Base-by-base conservation (phyloP, 305 asterid genomes). In the Fraxinus dipetala region DNA sequence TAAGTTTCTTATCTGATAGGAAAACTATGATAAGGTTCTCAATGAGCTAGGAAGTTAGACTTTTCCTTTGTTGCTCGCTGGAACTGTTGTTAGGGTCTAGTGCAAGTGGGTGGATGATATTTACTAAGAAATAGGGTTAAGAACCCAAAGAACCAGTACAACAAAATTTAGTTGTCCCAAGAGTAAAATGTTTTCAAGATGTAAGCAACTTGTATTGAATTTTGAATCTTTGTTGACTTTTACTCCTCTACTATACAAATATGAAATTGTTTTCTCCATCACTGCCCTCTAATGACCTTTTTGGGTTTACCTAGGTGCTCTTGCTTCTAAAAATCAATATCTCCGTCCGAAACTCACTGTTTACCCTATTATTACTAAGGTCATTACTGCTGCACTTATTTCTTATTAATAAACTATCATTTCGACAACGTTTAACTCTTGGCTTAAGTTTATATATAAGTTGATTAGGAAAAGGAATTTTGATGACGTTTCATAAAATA, bases 11-110 rank as follows among this genome's bases (percentile, higher is more conserved):
- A 54, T 26, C 70, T 16, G 35, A 69, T 13, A 74, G 61, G 69
- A 38, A 43, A 48, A 2, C 20, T 70, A 43, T 28, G 75, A 9
- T 74, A 78, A 78, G 65, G 75, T 80, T 83, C 54, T 36, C 38
- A 59, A 78, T 30, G 74, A 77, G 72, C 31, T 72, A 16, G 14
- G 22, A 6, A 0, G 32, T 73, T 56, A 26, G 63, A 10, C 70
- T 59, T 24, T 59, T 28, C 0, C 45, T 13, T 24, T 0, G 48
- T 69, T 69, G 75, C 75, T 14, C 0, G 30, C 10, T 0, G 8
- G 16, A 69, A 26, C 74, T 67, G 74, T 28, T 28, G 36, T 4
- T 67, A 67, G 36, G 18, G 0, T 67, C 36, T 67, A 26, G 6
- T 67, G 74, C 7, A 26, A 69, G 22, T 69, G 75, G 38, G 38